Evolutionary conservation across 768 basidiomycete species (phyloP).

Genomic region (Hygrocybe punicea): DNA sequence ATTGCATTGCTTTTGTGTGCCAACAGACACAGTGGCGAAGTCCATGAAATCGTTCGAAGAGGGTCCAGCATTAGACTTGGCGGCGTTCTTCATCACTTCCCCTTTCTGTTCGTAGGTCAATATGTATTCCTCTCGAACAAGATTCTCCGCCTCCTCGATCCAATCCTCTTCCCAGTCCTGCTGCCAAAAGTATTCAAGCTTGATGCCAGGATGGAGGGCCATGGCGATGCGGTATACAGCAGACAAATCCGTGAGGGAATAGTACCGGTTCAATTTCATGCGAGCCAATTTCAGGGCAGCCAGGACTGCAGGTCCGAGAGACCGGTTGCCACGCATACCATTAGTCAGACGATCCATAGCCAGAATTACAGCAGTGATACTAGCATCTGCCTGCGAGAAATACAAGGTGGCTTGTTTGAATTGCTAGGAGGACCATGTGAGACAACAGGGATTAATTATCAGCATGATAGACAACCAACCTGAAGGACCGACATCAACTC

Average conservation of each 20-base stretch:
- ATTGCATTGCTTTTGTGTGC: neutral
- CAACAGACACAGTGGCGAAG: no score
- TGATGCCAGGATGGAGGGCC: slow-evolving; percentile 32
- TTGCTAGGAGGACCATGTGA: neutral
- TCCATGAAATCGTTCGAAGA: neutral
- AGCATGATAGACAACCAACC: slow-evolving; percentile 13
- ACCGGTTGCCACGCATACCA: slow-evolving; percentile 6
- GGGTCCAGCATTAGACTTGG: neutral
- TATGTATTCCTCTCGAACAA: slow-evolving; percentile 18
- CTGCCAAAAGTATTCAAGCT: slow-evolving; percentile 27
- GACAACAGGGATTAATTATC: neutral
- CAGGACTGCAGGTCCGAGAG: slow-evolving; percentile 17
- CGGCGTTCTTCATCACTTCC: neutral
- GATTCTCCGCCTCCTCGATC: slow-evolving; percentile 11
- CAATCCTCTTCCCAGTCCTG: slow-evolving; percentile 21
- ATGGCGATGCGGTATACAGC: slow-evolving; percentile 37
- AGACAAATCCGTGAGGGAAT: slow-evolving; percentile 29
- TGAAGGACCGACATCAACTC: slow-evolving; percentile 22
- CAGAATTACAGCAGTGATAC: slow-evolving; percentile 27
- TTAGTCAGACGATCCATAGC: slow-evolving; percentile 34
- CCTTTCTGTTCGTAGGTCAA: neutral
- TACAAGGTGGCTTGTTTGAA: slow-evolving; percentile 4
- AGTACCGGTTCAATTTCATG: slow-evolving; percentile 33
- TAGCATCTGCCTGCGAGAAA: slow-evolving; percentile 9
- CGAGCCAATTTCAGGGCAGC: slow-evolving; percentile 25